Evolutionary conservation across 2,329 filamentous ascomycete genomes (phyloP).

Genomic region (Monilinia aucupariae): DNA sequence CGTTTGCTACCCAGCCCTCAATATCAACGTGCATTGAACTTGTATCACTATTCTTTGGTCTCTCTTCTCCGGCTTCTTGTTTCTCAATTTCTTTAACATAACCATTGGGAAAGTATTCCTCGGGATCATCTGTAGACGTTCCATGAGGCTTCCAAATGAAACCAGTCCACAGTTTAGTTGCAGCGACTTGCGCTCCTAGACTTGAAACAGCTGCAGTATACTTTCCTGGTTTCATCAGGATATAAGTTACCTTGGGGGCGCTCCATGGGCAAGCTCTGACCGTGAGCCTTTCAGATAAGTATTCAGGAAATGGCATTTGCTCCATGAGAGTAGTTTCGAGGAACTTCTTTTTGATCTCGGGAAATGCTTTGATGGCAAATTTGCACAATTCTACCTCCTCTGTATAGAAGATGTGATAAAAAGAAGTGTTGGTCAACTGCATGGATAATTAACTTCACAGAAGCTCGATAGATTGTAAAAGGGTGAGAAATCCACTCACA

Average conservation of each 20-base stretch:
- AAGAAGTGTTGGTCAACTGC: background rate
- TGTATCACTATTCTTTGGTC: background rate
- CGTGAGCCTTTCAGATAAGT: conserved; percentile 19
- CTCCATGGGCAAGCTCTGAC: conserved; percentile 24
- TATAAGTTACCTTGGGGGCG: conserved; percentile 3
- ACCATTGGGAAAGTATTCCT: conserved; percentile 11
- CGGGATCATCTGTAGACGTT: conserved; percentile 16
- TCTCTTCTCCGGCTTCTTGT: background rate
- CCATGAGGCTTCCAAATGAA: conserved; percentile 23
- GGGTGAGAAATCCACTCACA: conserved; percentile 20
- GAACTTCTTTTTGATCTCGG: conserved; percentile 23
- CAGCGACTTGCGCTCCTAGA: background rate
- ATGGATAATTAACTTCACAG: background rate
- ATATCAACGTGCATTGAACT: conserved; percentile 6
- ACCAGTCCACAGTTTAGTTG: conserved; percentile 9
- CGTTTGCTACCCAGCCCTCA: conserved; percentile 7
- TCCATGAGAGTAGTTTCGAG: conserved; percentile 31
- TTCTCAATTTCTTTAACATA: conserved; percentile 7
- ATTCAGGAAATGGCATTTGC: conserved; percentile 14
- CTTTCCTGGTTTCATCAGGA: conserved; percentile 16
- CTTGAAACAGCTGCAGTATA: conserved; percentile 11
- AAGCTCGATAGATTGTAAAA: background rate
- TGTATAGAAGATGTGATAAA: conserved; percentile 28
- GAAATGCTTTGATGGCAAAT: conserved; percentile 23
- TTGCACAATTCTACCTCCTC: conserved; percentile 25